Percentiles rank a stretch among this genome's conserved stretches.
Conservation (phyloP, 495 filamentous ascomycete species). For the Lophium mytilinum region DNA sequence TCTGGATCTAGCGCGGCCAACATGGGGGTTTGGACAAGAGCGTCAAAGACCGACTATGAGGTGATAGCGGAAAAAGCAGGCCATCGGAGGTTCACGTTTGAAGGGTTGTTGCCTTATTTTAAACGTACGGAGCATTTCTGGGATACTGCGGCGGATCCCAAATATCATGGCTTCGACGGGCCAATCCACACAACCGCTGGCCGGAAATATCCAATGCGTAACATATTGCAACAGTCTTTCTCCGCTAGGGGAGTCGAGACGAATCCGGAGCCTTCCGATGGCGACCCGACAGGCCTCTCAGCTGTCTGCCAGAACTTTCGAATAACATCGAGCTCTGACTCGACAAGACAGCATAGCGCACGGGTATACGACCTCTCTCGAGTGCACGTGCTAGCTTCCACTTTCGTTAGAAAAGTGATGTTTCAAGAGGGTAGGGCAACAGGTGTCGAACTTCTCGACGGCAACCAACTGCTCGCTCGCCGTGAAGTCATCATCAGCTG, state of each 20-base stretch:
- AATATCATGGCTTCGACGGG: slow-evolving; percentile 27
- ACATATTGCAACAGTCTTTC: neutral
- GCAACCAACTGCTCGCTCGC: too few relatives aligned
- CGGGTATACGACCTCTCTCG: slow-evolving; percentile 1
- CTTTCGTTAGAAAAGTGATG: too few relatives aligned
- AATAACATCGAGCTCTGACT: neutral
- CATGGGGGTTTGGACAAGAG: slow-evolving; percentile 50
- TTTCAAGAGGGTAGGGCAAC: too few relatives aligned
- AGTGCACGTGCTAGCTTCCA: neutral
- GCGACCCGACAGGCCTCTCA: slow-evolving; percentile 6
- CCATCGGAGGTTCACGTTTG: slow-evolving; percentile 45
- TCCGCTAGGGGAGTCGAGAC: neutral
- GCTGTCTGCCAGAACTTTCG: neutral
- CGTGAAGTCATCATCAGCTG: slow-evolving; percentile 6
- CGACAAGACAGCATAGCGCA: neutral
- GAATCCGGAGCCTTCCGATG: neutral
- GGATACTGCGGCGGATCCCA: slow-evolving; percentile 9
- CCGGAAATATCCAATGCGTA: slow-evolving; percentile 26
- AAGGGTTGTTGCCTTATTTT: slow-evolving; percentile 32
- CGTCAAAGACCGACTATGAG: slow-evolving; percentile 52
- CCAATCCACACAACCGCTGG: slow-evolving; percentile 22
- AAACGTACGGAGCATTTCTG: slow-evolving; percentile 11
- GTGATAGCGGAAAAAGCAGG: slow-evolving; percentile 38
- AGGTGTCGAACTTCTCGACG: too few relatives aligned
- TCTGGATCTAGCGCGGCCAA: slow-evolving; percentile 57